Conservation (phyloP, 768 basidiomycete genomes). For the Boletus patriciae region DNA sequence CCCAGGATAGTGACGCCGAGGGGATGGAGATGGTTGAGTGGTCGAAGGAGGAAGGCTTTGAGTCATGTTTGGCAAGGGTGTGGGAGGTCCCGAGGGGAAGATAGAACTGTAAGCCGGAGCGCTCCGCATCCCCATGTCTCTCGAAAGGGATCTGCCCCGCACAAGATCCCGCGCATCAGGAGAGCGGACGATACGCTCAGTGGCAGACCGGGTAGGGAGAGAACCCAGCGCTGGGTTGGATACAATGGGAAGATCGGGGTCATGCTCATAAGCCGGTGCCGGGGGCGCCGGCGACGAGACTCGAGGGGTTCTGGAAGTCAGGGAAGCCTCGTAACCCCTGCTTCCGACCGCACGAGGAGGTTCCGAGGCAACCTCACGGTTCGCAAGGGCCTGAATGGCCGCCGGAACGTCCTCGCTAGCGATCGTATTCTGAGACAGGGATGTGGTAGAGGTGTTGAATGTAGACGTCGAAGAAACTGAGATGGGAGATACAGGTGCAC, state of each 20-base stretch:
- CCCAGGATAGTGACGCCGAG: conserved; percentile 34
- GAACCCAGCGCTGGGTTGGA: conserved; percentile 15
- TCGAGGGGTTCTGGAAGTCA: conserved; percentile 21
- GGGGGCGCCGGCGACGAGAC: conserved; percentile 27
- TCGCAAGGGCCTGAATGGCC: conserved; percentile 12
- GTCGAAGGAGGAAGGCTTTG: conserved; percentile 26
- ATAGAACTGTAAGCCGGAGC: conserved; percentile 35
- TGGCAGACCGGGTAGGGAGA: conserved; percentile 32
- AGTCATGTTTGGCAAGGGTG: conserved; percentile 22
- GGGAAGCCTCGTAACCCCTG: conserved; percentile 15
- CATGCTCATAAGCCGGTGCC: conserved; percentile 25
- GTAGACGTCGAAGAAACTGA: conserved; percentile 30
- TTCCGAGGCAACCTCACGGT: conserved; percentile 24
- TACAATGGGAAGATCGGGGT: conserved; percentile 28
- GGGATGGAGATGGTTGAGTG: conserved; percentile 31
- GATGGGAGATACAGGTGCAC: conserved; percentile 34
- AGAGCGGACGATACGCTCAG: conserved; percentile 33
- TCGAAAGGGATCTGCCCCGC: conserved; percentile 34
- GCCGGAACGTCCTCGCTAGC: conserved; percentile 20
- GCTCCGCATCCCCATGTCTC: conserved; percentile 33
- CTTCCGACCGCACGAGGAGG: conserved; percentile 20
- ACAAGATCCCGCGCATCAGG: conserved; percentile 30
- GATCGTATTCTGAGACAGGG: conserved; percentile 18
- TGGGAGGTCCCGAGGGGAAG: conserved; percentile 36
- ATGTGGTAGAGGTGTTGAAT: conserved; percentile 24